phyloP scores from a whole-genome alignment of 2,329 filamentous ascomycete species.

The Pseudogymnoascus sp. region DNA sequence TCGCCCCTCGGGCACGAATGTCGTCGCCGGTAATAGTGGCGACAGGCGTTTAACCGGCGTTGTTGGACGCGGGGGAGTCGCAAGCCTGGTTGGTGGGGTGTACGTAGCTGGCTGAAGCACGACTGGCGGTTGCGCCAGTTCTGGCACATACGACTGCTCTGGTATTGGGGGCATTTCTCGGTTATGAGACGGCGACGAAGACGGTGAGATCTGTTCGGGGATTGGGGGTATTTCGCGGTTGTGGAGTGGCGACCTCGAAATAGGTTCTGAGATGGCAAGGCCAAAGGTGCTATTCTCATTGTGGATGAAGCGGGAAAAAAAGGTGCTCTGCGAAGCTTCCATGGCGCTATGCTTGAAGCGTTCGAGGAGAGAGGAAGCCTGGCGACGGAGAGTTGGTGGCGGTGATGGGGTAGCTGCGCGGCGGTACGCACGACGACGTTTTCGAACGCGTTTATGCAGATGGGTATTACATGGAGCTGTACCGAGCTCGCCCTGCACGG shows the following conservation, averaged over 20 bases:
- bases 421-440: neutral
- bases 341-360: neutral
- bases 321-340: slow-evolving; percentile 4
- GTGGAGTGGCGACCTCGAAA: neutral
- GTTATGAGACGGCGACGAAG: neutral
- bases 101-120: neutral
- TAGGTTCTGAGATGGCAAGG: neutral
- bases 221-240: neutral
- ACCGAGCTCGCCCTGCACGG: neutral
- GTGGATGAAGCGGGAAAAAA: neutral
- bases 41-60: neutral
- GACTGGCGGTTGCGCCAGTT: neutral
- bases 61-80: neutral
- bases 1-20: neutral
- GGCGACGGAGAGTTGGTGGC: neutral
- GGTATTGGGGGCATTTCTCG: neutral
- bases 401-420: slow-evolving; percentile 2
- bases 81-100: neutral
- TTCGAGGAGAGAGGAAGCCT: neutral
- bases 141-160: neutral
- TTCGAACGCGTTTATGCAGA: slow-evolving; percentile 1
- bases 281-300: neutral
- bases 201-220: neutral
- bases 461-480: neutral
- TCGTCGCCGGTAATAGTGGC: neutral